These are phyloP conservation scores for Passiflora organensis DNA, from an alignment of 345 rosid species.

Conservation along the genomic window DNA sequence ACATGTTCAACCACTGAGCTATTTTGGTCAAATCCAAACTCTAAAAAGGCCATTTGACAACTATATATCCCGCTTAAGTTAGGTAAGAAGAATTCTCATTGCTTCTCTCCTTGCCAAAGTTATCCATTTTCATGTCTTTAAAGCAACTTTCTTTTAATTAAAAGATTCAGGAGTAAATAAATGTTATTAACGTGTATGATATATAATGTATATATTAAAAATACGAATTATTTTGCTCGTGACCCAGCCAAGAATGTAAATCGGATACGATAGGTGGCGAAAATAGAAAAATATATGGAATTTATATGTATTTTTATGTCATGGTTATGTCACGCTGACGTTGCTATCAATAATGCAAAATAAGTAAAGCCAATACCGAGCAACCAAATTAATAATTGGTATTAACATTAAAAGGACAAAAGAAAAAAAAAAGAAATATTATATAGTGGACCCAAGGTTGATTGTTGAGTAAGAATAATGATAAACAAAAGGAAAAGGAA, in stretches of 20 bases:
- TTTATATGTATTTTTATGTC: slow-evolving; percentile 24
- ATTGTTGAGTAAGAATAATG: slow-evolving; percentile 1
- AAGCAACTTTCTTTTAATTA: too few species aligned
- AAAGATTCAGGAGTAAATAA: too few species aligned
- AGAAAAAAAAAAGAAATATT: slow-evolving; percentile 17
- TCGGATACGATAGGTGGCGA: too few species aligned
- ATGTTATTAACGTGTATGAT: too few species aligned
- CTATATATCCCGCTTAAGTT: neutral
- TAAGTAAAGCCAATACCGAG: too few species aligned
- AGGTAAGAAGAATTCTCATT: slow-evolving; percentile 2
- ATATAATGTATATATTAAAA: too few species aligned
- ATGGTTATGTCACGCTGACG: slow-evolving; percentile 20
- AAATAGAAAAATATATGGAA: too few species aligned
- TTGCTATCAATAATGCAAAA: too few species aligned
- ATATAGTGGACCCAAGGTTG: slow-evolving; percentile 19
- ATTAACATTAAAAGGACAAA: neutral
- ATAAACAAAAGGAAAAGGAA: slow-evolving; percentile 5
- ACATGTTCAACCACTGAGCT: slow-evolving; percentile 15
- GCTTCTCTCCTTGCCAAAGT: too few species aligned
- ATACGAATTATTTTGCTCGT: too few species aligned
- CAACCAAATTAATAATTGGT: neutral
- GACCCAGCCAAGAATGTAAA: too few species aligned
- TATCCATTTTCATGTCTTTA: too few species aligned
- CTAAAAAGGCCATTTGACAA: neutral
- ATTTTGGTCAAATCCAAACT: slow-evolving; percentile 10